phyloP scores from a whole-genome alignment of 2,329 filamentous ascomycete species.

The Alternaria postmessia region DNA sequence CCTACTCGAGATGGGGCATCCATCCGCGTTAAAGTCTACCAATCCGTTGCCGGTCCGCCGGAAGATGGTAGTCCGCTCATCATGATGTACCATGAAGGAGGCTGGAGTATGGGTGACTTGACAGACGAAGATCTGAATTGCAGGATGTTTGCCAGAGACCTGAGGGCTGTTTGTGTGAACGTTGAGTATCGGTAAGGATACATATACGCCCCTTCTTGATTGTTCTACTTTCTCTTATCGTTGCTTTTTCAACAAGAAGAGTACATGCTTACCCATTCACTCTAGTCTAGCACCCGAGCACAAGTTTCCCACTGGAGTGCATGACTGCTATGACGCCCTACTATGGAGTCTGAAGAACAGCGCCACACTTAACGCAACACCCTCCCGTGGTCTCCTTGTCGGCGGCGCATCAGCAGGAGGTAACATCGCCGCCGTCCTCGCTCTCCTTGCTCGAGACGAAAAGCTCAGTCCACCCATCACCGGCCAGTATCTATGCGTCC shows the following conservation, averaged over 20 bases:
- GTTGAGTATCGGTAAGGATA: constrained; percentile 58
- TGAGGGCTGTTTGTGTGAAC: constrained; percentile 56
- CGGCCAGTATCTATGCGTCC: constrained; percentile 58
- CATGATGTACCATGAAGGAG: constrained; percentile 56
- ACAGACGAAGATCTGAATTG: constrained; percentile 55
- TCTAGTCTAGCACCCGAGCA: constrained; percentile 60
- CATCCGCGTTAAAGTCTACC: constrained; percentile 41
- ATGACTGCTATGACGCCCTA: constrained; percentile 59
- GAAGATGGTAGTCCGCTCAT: constrained; percentile 38
- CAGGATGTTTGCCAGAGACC: constrained; percentile 48
- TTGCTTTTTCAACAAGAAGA: background rate
- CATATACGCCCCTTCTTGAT: background rate
- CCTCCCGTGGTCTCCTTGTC: constrained; percentile 58
- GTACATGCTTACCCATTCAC: background rate
- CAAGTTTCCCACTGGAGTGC: constrained; percentile 57
- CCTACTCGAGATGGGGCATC: constrained; percentile 34
- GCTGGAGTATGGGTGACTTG: constrained; percentile 55
- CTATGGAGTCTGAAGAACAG: constrained; percentile 52
- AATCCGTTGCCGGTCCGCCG: constrained; percentile 29
- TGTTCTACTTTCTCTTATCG: background rate
- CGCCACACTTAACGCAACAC: constrained; percentile 49
- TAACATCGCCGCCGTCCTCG: constrained; percentile 60
- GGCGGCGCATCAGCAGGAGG: constrained; percentile 62
- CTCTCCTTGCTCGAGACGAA: constrained; percentile 55
- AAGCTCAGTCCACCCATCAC: constrained; percentile 55